Evolutionary conservation across 2,329 filamentous ascomycete genomes (phyloP).

Genomic region (Raffaelea arxii): DNA sequence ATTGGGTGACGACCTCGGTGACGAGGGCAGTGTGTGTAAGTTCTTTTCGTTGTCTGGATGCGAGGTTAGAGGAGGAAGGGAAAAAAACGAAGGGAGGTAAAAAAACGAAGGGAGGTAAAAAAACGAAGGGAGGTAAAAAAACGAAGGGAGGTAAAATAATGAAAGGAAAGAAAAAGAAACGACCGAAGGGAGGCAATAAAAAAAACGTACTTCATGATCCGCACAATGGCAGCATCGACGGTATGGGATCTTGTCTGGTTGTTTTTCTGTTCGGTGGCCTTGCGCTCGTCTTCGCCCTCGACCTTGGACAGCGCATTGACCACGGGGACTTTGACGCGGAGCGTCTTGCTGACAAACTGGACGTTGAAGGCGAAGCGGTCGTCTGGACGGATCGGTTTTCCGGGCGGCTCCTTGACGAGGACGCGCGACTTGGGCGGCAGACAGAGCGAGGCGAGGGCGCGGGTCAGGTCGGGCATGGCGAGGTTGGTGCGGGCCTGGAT

Average conservation of each 20-base stretch:
- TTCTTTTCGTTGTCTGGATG: constrained; percentile 59
- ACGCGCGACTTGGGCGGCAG: constrained; percentile 77
- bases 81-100: background rate
- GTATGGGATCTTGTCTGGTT: constrained; percentile 61
- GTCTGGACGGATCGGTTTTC: constrained; percentile 63
- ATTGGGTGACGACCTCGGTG: constrained; percentile 61
- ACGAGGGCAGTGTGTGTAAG: constrained; percentile 60
- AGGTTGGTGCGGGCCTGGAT: constrained; percentile 79
- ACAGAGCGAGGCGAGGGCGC: constrained; percentile 72
- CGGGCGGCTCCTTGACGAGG: constrained; percentile 69
- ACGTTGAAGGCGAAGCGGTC: constrained; percentile 80
- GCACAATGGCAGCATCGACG: constrained; percentile 67
- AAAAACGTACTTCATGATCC: constrained; percentile 71
- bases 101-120: constrained; percentile 35
- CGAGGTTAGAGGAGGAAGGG: constrained; percentile 19
- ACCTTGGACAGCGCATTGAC: constrained; percentile 76
- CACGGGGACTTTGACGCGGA: constrained; percentile 83
- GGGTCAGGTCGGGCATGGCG: constrained; percentile 59
- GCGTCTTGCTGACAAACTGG: constrained; percentile 68
- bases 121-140: background rate
- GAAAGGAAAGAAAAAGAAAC: background rate
- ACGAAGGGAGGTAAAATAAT: background rate
- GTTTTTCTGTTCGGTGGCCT: constrained; percentile 66
- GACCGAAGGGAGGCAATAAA: background rate
- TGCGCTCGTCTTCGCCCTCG: constrained; percentile 60